A percentile compares a stretch with the other conserved stretches of the same genome.
These are phyloP conservation scores for Delonix regia DNA, from an alignment of 306 rosid genomes.

Conservation along the genomic window DNA sequence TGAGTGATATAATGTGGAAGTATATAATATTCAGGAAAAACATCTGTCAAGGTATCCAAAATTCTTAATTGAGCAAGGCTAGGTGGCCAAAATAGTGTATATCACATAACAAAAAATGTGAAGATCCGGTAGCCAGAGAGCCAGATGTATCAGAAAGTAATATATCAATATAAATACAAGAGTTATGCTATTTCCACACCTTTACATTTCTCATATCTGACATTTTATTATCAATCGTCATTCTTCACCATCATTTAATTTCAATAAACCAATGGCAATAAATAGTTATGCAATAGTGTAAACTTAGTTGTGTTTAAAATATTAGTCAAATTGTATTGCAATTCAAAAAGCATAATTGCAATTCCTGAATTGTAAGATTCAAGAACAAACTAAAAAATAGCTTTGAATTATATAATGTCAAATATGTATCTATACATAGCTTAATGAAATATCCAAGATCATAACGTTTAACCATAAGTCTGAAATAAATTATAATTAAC, in stretches of 20 bases:
- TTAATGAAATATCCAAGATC: background rate
- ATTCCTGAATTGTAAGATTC: background rate
- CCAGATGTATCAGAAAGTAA: background rate
- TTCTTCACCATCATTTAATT: background rate
- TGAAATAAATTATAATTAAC: background rate
- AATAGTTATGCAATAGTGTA: background rate
- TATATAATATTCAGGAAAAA: background rate
- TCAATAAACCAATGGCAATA: background rate
- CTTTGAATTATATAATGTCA: background rate
- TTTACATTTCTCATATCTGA: background rate
- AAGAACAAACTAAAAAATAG: background rate
- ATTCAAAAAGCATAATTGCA: background rate
- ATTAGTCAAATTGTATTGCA: background rate
- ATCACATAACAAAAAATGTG: background rate
- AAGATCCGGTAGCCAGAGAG: background rate
- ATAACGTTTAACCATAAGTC: background rate
- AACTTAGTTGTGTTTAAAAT: background rate
- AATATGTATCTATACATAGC: background rate
- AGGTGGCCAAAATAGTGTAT: background rate
- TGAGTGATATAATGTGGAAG: conserved; percentile 15
- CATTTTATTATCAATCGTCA: background rate
- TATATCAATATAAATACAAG: background rate
- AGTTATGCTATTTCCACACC: background rate
- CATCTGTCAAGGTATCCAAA: background rate
- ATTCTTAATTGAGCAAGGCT: background rate